Evolutionary conservation across 441 rosid genomes (phyloP).

Genomic region (Arabidopsis lyrata): DNA sequence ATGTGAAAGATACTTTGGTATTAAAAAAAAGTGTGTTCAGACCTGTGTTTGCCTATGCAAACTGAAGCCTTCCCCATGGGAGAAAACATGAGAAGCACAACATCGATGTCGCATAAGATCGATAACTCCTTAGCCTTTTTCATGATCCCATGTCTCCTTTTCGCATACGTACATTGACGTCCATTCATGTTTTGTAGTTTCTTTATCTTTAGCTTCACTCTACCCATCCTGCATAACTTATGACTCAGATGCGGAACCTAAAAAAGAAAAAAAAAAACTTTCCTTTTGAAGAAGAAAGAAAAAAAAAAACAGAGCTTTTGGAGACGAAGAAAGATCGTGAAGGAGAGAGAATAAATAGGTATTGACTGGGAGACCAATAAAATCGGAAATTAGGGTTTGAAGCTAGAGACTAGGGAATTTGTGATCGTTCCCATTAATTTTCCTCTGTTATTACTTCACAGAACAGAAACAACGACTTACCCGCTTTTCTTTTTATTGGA

Average conservation of each 20-base stretch:
- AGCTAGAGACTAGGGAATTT: conserved; percentile 59
- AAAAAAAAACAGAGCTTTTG: conserved; percentile 37
- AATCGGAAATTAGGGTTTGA: conserved; percentile 52
- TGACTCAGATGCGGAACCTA: conserved; percentile 40
- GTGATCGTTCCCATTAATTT: neutral
- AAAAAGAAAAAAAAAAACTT: conserved; percentile 40
- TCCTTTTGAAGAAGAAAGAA: conserved; percentile 46
- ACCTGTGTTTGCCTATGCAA: conserved; percentile 74
- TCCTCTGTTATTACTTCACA: conserved; percentile 19
- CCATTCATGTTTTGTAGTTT: conserved; percentile 69
- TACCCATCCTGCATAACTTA: conserved; percentile 56
- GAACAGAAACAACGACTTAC: conserved; percentile 40
- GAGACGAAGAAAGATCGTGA: conserved; percentile 37
- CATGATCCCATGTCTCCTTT: conserved; percentile 78
- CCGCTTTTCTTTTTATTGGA: conserved; percentile 31
- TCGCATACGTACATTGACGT: conserved; percentile 79
- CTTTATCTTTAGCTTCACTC: conserved; percentile 89
- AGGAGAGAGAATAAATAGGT: conserved; percentile 51
- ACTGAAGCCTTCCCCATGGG: conserved; percentile 75
- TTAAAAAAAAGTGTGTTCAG: conserved; percentile 14
- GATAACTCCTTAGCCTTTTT: conserved; percentile 86
- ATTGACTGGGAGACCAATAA: conserved; percentile 65
- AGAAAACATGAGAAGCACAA: conserved; percentile 86
- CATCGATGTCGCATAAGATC: conserved; percentile 75
- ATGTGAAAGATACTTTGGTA: conserved; percentile 2